Conservation (phyloP, 83 land plant species). For the Picea abies region DNA sequence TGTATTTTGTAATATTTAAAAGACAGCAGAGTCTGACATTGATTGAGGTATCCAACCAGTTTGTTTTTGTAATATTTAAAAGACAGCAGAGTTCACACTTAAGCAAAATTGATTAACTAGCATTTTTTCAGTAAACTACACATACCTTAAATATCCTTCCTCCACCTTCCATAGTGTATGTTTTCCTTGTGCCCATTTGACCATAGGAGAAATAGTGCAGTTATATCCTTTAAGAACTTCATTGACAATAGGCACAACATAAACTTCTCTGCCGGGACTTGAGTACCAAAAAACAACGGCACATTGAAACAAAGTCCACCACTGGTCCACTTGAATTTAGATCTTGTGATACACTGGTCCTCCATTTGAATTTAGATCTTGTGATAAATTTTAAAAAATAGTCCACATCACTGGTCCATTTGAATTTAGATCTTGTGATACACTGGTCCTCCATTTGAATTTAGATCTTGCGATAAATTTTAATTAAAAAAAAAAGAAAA, state of each 20-base stretch:
- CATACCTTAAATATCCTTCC: slow-evolving; percentile 41
- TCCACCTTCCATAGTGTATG: slow-evolving; percentile 66
- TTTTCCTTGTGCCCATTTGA: slow-evolving; percentile 66
- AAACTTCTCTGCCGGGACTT: slow-evolving; percentile 49
- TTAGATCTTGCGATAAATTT: no score
- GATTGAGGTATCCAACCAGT: no score
- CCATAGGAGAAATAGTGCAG: slow-evolving; percentile 70
- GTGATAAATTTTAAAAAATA: neutral
- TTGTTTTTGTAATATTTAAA: no score
- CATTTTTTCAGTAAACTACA: neutral
- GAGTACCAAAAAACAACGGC: slow-evolving; percentile 52
- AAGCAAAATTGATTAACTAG: no score
- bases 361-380: neutral
- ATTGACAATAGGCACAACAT: slow-evolving; percentile 47
- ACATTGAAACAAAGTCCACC: neutral
- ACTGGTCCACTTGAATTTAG: neutral
- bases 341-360: no score
- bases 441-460: no score
- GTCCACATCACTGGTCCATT: no score
- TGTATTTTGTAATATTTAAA: no score
- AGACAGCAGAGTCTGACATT: no score
- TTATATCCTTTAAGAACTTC: slow-evolving; percentile 66
- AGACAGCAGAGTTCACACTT: no score
- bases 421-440: no score
- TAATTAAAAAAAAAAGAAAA: no score